Evolutionary conservation across 306 rosid genomes (phyloP).

Genomic region (Rosa persica): DNA sequence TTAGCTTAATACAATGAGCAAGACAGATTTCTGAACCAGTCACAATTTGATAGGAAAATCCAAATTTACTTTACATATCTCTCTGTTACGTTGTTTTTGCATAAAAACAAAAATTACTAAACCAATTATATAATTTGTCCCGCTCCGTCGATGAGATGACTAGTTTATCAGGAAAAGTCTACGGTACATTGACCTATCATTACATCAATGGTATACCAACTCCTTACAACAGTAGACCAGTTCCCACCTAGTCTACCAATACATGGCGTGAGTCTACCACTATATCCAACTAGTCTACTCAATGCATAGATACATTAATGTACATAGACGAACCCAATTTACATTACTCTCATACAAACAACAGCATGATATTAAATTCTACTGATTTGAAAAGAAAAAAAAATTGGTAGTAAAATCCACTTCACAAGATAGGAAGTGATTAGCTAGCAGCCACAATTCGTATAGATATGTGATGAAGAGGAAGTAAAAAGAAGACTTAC

Average conservation of each 20-base stretch:
- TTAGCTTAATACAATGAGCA: neutral
- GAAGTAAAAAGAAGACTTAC: conserved; percentile 46
- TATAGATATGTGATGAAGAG: conserved; percentile 13
- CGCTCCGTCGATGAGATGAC: neutral
- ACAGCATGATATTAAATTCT: neutral
- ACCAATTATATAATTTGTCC: neutral
- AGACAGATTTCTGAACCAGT: neutral
- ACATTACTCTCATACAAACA: neutral
- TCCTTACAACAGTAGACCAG: neutral
- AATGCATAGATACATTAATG: neutral
- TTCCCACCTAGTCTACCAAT: neutral
- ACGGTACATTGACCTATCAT: neutral
- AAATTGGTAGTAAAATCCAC: neutral
- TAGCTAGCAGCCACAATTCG: neutral
- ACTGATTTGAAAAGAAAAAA: neutral
- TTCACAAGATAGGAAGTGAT: neutral
- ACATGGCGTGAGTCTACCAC: neutral
- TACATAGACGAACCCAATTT: neutral
- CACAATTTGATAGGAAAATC: neutral
- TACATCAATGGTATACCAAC: neutral
- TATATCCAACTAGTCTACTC: neutral
- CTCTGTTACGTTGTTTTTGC: neutral
- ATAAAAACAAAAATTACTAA: neutral
- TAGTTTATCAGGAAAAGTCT: neutral
- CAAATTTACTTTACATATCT: neutral